Evolutionary conservation across 2,329 filamentous ascomycete species (phyloP).

Genomic region (Waltergamsia citrina): DNA sequence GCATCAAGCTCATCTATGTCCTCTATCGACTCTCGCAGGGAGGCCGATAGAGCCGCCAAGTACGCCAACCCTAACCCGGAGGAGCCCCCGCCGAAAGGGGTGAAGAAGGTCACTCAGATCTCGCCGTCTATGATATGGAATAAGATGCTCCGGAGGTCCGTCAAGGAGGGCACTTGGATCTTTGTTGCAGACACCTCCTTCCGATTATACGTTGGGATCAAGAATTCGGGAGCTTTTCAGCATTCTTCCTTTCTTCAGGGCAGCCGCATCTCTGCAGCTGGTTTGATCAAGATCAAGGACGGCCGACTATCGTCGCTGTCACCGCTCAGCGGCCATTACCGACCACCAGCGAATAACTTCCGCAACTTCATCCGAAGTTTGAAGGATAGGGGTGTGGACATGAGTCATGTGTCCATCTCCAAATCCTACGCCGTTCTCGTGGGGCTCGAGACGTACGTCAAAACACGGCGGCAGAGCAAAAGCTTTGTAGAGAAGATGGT

Average conservation of each 20-base stretch:
- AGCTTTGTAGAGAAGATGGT: conserved; percentile 36
- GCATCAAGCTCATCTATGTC: conserved; percentile 22
- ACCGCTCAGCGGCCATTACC: conserved; percentile 70
- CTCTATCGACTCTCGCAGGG: conserved; percentile 35
- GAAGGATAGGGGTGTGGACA: conserved; percentile 65
- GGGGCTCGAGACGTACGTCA: conserved; percentile 72
- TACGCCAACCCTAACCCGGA: conserved; percentile 56
- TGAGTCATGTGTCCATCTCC: conserved; percentile 68
- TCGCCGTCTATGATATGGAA: conserved; percentile 68
- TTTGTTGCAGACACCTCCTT: conserved; percentile 84
- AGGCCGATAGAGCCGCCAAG: conserved; percentile 51
- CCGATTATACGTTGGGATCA: conserved; percentile 82
- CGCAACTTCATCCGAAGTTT: conserved; percentile 69
- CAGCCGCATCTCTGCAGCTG: conserved; percentile 70
- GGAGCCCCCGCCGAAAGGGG: conserved; percentile 39
- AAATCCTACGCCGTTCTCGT: conserved; percentile 75
- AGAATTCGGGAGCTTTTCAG: conserved; percentile 79
- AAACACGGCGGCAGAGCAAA: conserved; percentile 58
- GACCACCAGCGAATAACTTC: conserved; percentile 76
- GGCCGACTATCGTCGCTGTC: conserved; percentile 68
- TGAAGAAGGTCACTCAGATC: conserved; percentile 48
- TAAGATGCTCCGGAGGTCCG: conserved; percentile 66
- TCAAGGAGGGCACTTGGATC: conserved; percentile 87
- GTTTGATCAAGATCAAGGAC: conserved; percentile 75
- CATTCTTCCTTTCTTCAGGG: conserved; percentile 86